Base-by-base conservation (phyloP, 306 rosid genomes). In the Dryas octopetala region DNA sequence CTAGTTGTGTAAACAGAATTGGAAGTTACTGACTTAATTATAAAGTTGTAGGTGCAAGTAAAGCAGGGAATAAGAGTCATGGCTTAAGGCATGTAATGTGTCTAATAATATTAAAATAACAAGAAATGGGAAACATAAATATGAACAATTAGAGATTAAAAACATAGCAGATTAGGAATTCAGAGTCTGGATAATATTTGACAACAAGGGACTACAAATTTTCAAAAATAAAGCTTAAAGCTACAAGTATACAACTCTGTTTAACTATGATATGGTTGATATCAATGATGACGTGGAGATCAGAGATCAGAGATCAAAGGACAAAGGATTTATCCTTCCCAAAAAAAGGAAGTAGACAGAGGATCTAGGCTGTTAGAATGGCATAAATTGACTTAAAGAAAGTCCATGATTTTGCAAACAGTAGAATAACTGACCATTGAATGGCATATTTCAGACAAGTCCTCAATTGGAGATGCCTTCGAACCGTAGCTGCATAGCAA, bases 371-470 rank as follows among this genome's bases (percentile, higher is more conserved):
- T 44, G 55, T 23, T 26, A 14, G 41, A 19, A 26, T 60, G 17
- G 23, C 4, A 12, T 38, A 69, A 32, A 69, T 70, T 63, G 74
- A 74, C 71, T 70, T 26, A 0, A 43, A 66, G 75, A 64, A 76
- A 70, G 57, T 26, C 49, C 55, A 26, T 5, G 7, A 38, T 38
- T 55, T 48, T 63, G 59, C 57, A 46, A 44, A 60, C 23, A 59
- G 17, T 49, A 71, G 78, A 78, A 78, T 71, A 74, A 76, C 96
- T 90, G 81, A 94, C 97, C 88, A 86, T 15, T 61, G 95, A 77
- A 69, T 88, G 86, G 87, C 98, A 91, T 78, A 91, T 82, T 83
- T 90, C 93, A 58, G 97, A 87, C 83, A 90, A 85, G 85, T 91
- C 96, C 71, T 80, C 91, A 41, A 94, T 85, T 41, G 97, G 98